Base-by-base conservation (phyloP, 306 rosid species). In the Begonia peltatifolia region DNA sequence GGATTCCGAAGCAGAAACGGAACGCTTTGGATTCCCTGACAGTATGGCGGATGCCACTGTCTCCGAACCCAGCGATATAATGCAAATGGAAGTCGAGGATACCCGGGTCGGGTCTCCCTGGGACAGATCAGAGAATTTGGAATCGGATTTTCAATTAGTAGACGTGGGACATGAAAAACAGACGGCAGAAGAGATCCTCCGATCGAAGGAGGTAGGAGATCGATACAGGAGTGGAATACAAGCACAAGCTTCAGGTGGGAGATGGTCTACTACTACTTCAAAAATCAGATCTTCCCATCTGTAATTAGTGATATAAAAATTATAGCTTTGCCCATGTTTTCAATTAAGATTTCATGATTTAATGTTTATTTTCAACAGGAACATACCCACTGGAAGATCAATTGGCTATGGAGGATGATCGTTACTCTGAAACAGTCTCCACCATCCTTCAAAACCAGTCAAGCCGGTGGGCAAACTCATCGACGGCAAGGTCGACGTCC, bases 1-100 rank as follows among this genome's bases (percentile, higher is more conserved):
- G 0, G 85, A 68, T 41, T 80, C 83, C 0, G 94, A 76, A 9
- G 79, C 77, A 0, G 90, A 80, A 66, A 80, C 75, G 0, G 64
- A 42, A 9, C 68, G 62, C 17, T 58, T 43, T 9, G 18, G 61
- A 46, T 47, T 30, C 36, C 52, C 43, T 18, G 22, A n/a, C 13
- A 12, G 2, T 5, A 35, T 5, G 3, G 61, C 56, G 0, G 48
- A 20, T 42, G 64, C 56, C 11, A 61, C 12, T 0, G 57, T 15
- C 5, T 23, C 23, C 0, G 85, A 89, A 50, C 77, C 94, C 0
- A 85, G 87, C 41, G 95, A 90, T 67, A 56, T 86, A 9, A 86
- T 90, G 92, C 95, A 83, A 46, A 36, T 86, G 2, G 95, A 90
- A 51, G 77, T 81, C 84, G 94, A 90, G 56, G 94, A 86, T 13